Base-by-base conservation (phyloP, 176 grass and related monocot genomes). In the Tillandsia leiboldiana region DNA sequence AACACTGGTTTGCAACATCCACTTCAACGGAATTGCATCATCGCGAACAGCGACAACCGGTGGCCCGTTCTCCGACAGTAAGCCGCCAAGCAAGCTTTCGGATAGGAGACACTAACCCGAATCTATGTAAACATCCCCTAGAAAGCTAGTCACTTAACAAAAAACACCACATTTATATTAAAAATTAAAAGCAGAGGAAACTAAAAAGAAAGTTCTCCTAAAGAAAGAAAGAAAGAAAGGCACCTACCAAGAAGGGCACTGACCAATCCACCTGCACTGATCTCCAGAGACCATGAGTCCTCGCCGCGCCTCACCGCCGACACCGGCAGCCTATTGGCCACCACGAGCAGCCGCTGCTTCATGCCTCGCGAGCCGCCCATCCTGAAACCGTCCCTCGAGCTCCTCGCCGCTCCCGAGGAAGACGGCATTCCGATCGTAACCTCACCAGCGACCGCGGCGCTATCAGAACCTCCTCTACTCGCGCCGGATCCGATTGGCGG, bases 341-440 rank as follows among this genome's bases (percentile, higher is more conserved):
- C 95, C 42, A 99, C 95, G 50, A 99, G 90, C 29, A 99, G 78
- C 63, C 95, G 74, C 80, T 99, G 95, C 83, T 88, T 99, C 95
- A 99, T 99, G 66, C 77, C 84, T 29, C 82, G 23, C 27, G 3
- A 75, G 71, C 51, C 26, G 64, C 52, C 70, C 26, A 62, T 74
- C 76, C 57, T 70, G 51, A 8, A 79, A 63, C 51, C 77, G 14
- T 11, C 48, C 67, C 69, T 67, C 22, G 11, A 50, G 52, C 48
- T 70, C 47, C 14, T 27, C 8, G 20, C n/a, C 12, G 66, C 28
- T 2, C 11, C 42, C 15, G 22, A 42, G 33, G 33, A 42, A 3
- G 33, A 77, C 51, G 52, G 26, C 8, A 20, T 42, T 15, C 48
- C 66, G 11, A 68, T 53, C 20, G 56, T 22, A 26, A 61, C 50